A percentile compares a stretch with the other conserved stretches of the same genome.
These are phyloP conservation scores for Coccomyxa sp. DNA, from an alignment of 139 green algal species.

Conservation along the genomic window DNA sequence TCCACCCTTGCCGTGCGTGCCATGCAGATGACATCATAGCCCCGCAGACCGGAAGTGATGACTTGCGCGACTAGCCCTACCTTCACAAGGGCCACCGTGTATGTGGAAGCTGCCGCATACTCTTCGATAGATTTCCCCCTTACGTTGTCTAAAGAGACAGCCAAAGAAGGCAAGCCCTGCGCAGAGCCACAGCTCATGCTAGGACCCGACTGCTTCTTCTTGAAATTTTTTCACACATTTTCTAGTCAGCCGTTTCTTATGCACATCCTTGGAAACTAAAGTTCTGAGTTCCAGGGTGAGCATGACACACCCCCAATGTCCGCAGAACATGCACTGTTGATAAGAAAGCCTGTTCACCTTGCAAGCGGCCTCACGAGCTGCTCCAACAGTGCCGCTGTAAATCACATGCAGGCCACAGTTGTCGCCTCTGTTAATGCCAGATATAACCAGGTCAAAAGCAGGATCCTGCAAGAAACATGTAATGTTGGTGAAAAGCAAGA, in stretches of 20 bases:
- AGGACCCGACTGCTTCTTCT: no score
- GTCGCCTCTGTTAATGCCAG: conserved; percentile 78
- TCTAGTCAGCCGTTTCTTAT: no score
- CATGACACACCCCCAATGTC: not conserved
- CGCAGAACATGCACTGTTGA: not conserved
- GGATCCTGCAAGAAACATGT: conserved; percentile 12
- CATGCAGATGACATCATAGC: no score
- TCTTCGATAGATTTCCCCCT: not conserved
- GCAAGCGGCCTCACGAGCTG: conserved; percentile 66
- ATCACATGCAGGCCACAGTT: conserved; percentile 78
- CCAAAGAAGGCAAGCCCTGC: not conserved
- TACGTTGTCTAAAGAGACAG: not conserved
- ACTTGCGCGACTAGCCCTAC: not conserved
- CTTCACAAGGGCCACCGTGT: not conserved
- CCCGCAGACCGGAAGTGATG: no score
- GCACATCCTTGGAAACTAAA: no score
- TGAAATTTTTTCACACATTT: no score
- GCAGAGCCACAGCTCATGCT: not conserved
- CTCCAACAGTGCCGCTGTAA: conserved; percentile 69
- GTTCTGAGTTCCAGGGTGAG: not conserved
- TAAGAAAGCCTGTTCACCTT: conserved; percentile 33
- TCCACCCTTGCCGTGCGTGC: no score
- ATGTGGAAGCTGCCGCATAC: not conserved
- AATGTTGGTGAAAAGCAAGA: not conserved
- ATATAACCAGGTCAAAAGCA: conserved; percentile 46